Percentiles rank a stretch among this genome's conserved stretches.
Conservation (phyloP, 2,329 filamentous ascomycete genomes). For the Fusarium robinianum region DNA sequence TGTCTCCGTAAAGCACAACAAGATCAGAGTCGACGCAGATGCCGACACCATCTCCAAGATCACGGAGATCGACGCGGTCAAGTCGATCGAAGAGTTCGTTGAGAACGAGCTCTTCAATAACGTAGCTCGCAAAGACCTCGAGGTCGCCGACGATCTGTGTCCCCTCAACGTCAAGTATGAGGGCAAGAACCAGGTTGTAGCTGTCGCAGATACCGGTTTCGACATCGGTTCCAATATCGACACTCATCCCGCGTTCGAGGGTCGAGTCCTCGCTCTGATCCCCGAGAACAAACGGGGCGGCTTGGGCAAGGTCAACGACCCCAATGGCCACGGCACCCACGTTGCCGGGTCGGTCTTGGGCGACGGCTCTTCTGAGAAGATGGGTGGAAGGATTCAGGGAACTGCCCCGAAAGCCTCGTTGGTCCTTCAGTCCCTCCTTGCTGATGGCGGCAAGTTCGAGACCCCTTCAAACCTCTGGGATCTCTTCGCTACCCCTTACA, state of each 20-base stretch:
- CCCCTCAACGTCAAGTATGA: too few relatives aligned
- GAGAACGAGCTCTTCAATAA: conserved; percentile 2
- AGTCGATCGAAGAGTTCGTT: neutral
- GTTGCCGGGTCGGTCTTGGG: neutral
- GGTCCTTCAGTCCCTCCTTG: conserved; percentile 1
- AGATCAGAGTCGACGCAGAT: neutral
- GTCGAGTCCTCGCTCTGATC: neutral
- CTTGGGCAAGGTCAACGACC: too few relatives aligned
- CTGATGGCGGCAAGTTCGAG: neutral
- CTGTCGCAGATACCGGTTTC: neutral
- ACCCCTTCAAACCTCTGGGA: neutral
- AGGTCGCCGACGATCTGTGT: too few relatives aligned
- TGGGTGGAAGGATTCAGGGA: conserved; percentile 1
- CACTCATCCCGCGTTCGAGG: neutral
- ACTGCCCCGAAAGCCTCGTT: neutral
- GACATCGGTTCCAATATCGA: neutral
- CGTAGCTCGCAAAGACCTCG: neutral
- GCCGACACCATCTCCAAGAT: neutral
- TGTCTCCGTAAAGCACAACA: neutral
- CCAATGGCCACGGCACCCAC: conserved; percentile 6
- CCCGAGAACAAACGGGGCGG: too few relatives aligned
- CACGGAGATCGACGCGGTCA: neutral
- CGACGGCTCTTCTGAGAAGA: neutral
- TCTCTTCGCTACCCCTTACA: conserved; percentile 1
- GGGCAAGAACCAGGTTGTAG: neutral